These are phyloP conservation scores for Pleurotus salmoneostramineus DNA, from an alignment of 768 basidiomycete genomes.

Conservation along the genomic window DNA sequence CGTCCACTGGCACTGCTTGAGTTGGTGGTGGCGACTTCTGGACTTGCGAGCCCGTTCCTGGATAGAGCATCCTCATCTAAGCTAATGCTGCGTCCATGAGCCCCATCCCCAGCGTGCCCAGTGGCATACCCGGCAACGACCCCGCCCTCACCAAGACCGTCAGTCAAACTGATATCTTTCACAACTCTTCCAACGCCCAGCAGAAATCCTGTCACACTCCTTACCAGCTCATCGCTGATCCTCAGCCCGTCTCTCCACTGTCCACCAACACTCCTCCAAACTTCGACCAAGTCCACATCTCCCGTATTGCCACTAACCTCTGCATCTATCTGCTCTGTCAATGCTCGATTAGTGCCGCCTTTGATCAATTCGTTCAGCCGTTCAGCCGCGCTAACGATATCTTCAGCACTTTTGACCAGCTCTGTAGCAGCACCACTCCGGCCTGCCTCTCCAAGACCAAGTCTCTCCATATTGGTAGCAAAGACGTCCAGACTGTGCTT, in stretches of 20 bases:
- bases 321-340: slow-evolving; percentile 72
- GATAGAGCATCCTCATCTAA: slow-evolving; percentile 45
- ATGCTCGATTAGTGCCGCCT: slow-evolving; percentile 48
- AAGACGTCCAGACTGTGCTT: slow-evolving; percentile 2
- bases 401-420: slow-evolving; percentile 56
- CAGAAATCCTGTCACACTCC: slow-evolving; percentile 72
- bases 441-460: background rate
- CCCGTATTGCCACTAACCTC: slow-evolving; percentile 51
- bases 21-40: slow-evolving; percentile 15
- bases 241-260: slow-evolving; percentile 72
- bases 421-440: slow-evolving; percentile 25
- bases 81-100: slow-evolving; percentile 50
- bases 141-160: background rate
- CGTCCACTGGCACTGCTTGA: slow-evolving; percentile 21
- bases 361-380: slow-evolving; percentile 61
- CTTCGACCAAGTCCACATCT: slow-evolving; percentile 39
- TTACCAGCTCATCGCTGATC: slow-evolving; percentile 74
- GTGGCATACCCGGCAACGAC: slow-evolving; percentile 21
- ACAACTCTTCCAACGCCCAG: slow-evolving; percentile 71
- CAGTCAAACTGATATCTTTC: slow-evolving; percentile 39
- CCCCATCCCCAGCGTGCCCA: slow-evolving; percentile 23
- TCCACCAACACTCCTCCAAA: slow-evolving; percentile 67
- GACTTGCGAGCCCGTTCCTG: slow-evolving; percentile 26
- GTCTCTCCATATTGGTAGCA: background rate
- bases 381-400: slow-evolving; percentile 63